These are phyloP conservation scores for Pisolithus orientalis DNA, from an alignment of 768 basidiomycete genomes.

Conservation along the genomic window DNA sequence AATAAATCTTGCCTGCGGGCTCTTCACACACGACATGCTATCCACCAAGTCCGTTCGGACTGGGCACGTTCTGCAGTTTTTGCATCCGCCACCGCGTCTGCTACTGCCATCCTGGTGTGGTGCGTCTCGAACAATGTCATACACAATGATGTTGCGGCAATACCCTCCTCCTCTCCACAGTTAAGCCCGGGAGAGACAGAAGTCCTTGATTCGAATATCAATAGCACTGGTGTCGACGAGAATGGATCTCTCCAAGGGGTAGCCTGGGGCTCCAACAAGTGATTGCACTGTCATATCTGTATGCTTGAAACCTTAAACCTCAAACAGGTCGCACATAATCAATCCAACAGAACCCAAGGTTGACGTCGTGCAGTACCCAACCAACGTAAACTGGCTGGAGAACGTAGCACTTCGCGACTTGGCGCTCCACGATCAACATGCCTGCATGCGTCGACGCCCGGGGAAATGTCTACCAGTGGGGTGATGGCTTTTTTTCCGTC, in stretches of 20 bases:
- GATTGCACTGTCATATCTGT: conserved; percentile 10
- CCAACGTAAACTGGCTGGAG: conserved; percentile 51
- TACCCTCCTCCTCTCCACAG: conserved; percentile 2
- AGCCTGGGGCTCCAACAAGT: conserved; percentile 78
- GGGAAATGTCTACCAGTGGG: conserved; percentile 86
- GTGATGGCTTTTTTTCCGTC: conserved; percentile 51
- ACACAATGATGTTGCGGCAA: conserved; percentile 29
- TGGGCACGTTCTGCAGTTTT: conserved; percentile 13
- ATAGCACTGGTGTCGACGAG: conserved; percentile 18
- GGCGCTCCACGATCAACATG: conserved; percentile 57
- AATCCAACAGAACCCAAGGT: conserved; percentile 32
- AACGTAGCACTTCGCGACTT: conserved; percentile 70
- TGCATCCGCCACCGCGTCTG: conserved; percentile 17
- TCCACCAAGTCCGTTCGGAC: conserved; percentile 9
- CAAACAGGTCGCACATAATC: conserved; percentile 40
- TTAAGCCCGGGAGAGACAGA: not conserved
- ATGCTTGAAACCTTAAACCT: not conserved
- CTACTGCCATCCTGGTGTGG: conserved; percentile 32
- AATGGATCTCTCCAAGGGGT: conserved; percentile 38
- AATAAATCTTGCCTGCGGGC: conserved; percentile 12
- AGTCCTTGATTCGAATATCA: conserved; percentile 4
- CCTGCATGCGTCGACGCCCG: conserved; percentile 72
- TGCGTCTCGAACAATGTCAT: conserved; percentile 29
- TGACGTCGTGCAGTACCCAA: conserved; percentile 44
- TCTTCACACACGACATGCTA: conserved; percentile 20